Percentiles rank a stretch among this genome's conserved stretches.
Evolutionary conservation across 2,329 filamentous ascomycete genomes (phyloP).

Genomic region (Colletotrichum eremochloae): DNA sequence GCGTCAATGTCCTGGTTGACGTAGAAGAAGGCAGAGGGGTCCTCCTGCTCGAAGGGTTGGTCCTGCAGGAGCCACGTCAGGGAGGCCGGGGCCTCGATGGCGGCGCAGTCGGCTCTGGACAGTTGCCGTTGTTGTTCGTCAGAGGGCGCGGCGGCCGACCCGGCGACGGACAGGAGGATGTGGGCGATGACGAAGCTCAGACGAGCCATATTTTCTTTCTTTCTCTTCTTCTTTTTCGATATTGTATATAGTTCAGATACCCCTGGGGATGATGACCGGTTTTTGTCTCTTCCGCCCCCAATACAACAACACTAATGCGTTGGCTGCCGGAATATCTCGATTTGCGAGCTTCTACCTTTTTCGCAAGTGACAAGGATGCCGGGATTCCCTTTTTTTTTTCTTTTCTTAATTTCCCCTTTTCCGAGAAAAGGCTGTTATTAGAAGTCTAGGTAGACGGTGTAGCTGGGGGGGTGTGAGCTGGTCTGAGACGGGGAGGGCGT

Average conservation of each 20-base stretch:
- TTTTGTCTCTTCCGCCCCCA: not conserved
- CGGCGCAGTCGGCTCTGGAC: slow-evolving; percentile 23
- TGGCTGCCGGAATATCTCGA: not conserved
- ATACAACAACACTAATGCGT: slow-evolving; percentile 5
- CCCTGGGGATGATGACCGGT: not conserved
- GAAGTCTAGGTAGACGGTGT: not conserved
- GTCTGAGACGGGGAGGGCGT: not conserved
- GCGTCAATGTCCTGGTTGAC: slow-evolving; percentile 41
- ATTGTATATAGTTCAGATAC: slow-evolving; percentile 27
- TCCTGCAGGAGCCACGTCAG: slow-evolving; percentile 38
- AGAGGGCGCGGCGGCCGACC: slow-evolving; percentile 9
- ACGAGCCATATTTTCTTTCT: slow-evolving; percentile 30
- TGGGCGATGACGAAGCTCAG: slow-evolving; percentile 33
- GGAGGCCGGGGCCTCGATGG: slow-evolving; percentile 31
- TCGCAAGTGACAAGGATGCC: not conserved
- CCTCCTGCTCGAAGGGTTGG: slow-evolving; percentile 40
- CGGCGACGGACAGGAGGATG: slow-evolving; percentile 28
- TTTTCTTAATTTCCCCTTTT: not conserved
- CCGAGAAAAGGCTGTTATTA: not conserved
- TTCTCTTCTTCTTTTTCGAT: not conserved
- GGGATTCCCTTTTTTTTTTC: not conserved
- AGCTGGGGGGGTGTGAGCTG: not conserved
- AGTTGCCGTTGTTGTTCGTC: not conserved
- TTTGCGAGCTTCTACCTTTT: not conserved
- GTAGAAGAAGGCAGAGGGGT: slow-evolving; percentile 41